Evolutionary conservation across 202 grass and related monocot species (phyloP).

Genomic region (Schoenoplectus triqueter): DNA sequence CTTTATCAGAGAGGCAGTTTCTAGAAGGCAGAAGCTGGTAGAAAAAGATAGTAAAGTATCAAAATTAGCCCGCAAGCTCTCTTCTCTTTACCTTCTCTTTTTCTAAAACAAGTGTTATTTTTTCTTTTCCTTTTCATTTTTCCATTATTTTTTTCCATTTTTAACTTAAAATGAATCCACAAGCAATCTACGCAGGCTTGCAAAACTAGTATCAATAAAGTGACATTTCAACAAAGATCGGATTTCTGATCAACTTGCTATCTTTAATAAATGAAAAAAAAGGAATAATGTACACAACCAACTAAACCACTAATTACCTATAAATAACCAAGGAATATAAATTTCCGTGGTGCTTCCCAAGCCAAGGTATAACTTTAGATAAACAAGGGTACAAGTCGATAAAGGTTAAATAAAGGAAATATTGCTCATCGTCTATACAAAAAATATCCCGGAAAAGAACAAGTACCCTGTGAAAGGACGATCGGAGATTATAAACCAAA

Average conservation of each 20-base stretch:
- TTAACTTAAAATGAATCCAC: not conserved
- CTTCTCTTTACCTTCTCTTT: not conserved
- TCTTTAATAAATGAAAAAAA: not conserved
- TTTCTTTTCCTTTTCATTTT: slow-evolving; percentile 11
- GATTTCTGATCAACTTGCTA: slow-evolving; percentile 15
- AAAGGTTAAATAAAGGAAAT: slow-evolving; percentile 21
- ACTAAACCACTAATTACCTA: slow-evolving; percentile 19
- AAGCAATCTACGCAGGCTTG: not conserved
- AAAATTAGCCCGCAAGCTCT: slow-evolving; percentile 12
- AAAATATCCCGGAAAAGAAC: not conserved
- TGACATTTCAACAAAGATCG: slow-evolving; percentile 26
- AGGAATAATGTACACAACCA: not conserved
- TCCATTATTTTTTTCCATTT: not conserved
- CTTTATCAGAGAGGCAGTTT: slow-evolving; percentile 21
- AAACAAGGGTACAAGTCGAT: not conserved
- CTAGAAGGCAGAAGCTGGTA: slow-evolving; percentile 34
- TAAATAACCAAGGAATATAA: slow-evolving; percentile 18
- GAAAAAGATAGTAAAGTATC: slow-evolving; percentile 5
- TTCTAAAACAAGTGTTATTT: not conserved
- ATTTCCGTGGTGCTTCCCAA: not conserved
- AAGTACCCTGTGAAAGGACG: not conserved
- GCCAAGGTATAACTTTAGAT: not conserved
- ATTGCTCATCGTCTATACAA: not conserved
- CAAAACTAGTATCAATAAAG: slow-evolving; percentile 22
- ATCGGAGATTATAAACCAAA: not conserved